A percentile compares a stretch with the other conserved stretches of the same genome.
These are phyloP conservation scores for Golubevia pallescens DNA, from an alignment of 1,284 basidiomycete species.

Conservation along the genomic window DNA sequence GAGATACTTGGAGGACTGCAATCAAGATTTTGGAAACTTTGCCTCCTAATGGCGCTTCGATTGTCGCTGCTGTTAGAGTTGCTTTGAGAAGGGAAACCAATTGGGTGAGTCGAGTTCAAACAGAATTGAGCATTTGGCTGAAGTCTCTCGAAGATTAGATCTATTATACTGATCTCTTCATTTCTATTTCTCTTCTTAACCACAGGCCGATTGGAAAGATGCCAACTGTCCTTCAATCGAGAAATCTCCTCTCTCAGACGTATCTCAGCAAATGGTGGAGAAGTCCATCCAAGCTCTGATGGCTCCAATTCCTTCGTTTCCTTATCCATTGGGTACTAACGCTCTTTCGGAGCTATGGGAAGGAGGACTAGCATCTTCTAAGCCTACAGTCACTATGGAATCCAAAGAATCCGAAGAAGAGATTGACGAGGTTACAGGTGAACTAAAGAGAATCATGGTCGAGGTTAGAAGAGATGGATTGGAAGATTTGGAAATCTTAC, in stretches of 20 bases:
- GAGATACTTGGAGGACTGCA: no score
- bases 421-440: no score
- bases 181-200: no score
- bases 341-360: slow-evolving; percentile 55
- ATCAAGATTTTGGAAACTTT: no score
- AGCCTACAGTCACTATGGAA: slow-evolving; percentile 20
- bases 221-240: slow-evolving; percentile 52
- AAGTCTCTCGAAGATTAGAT: slow-evolving; percentile 35
- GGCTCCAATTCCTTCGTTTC: neutral
- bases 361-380: slow-evolving; percentile 40
- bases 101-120: neutral
- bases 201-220: slow-evolving; percentile 53
- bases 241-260: slow-evolving; percentile 25
- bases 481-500: slow-evolving; percentile 48
- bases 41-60: no score
- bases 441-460: slow-evolving; percentile 28
- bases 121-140: slow-evolving; percentile 43
- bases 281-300: slow-evolving; percentile 18
- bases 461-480: slow-evolving; percentile 45
- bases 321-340: slow-evolving; percentile 38
- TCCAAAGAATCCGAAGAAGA: slow-evolving; percentile 24
- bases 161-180: slow-evolving; percentile 43
- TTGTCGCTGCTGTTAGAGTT: neutral
- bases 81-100: neutral
- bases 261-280: slow-evolving; percentile 16